Conservation (phyloP, 1,284 basidiomycete species). For the Xerocomus amazonicus region DNA sequence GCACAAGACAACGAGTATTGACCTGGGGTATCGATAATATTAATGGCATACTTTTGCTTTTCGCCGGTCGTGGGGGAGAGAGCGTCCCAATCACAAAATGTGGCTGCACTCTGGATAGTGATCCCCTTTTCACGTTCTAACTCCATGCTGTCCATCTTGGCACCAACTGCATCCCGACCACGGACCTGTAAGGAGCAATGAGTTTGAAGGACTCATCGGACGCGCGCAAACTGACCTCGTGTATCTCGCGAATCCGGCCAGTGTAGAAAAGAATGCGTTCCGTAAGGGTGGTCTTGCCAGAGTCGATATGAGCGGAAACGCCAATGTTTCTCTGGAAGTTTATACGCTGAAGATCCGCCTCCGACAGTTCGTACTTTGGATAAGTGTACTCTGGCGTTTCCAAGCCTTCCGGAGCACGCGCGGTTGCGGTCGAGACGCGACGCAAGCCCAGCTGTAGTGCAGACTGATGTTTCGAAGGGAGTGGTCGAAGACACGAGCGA, state of each 20-base stretch:
- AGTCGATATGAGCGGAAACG: slow-evolving; percentile 92
- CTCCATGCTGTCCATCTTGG: slow-evolving; percentile 99
- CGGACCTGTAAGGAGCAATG: slow-evolving; percentile 53
- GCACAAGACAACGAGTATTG: slow-evolving; percentile 6
- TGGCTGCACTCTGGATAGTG: slow-evolving; percentile 98
- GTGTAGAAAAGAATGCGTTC: slow-evolving; percentile 98
- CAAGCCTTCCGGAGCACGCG: slow-evolving; percentile 1
- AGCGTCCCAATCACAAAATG: slow-evolving; percentile 95
- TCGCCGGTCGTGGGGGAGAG: slow-evolving; percentile 59
- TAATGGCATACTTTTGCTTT: slow-evolving; percentile 87
- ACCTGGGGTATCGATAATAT: slow-evolving; percentile 99
- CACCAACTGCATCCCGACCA: slow-evolving; percentile 92
- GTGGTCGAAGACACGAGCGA: slow-evolving; percentile 11
- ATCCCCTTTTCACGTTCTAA: slow-evolving; percentile 99
- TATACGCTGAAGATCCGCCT: slow-evolving; percentile 55
- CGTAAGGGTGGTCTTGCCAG: slow-evolving; percentile 98
- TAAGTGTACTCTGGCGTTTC: slow-evolving; percentile 21
- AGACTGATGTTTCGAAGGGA: not conserved
- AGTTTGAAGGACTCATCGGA: not conserved
- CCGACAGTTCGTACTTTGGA: slow-evolving; percentile 48
- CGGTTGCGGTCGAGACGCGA: slow-evolving; percentile 30
- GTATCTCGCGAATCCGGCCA: slow-evolving; percentile 92
- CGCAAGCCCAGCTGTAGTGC: slow-evolving; percentile 12
- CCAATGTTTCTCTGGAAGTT: slow-evolving; percentile 77
- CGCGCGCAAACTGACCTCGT: slow-evolving; percentile 68